phyloP scores from a whole-genome alignment of 169 alveolate genomes.

The Hepatocystis sp. region DNA sequence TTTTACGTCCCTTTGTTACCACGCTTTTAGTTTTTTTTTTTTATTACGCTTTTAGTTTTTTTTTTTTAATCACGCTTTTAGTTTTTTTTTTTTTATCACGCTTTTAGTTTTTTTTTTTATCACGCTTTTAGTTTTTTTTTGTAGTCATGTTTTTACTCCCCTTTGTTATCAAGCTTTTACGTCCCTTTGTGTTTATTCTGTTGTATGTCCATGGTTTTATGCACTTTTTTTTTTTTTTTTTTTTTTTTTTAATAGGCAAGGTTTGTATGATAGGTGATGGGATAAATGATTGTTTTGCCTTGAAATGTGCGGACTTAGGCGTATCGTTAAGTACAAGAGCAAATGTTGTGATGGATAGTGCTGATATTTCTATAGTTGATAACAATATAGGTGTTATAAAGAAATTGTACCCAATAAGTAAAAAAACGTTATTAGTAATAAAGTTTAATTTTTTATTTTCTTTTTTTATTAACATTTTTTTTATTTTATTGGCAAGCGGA shows the following conservation, averaged over 20 bases:
- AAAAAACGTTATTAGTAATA: conserved; percentile 56
- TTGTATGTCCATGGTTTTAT: not conserved
- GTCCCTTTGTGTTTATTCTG: not conserved
- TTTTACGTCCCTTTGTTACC: too few relatives aligned
- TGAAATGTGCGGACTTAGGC: conserved; percentile 68
- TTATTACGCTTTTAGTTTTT: too few relatives aligned
- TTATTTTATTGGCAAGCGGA: conserved; percentile 74
- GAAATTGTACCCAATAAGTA: conserved; percentile 61
- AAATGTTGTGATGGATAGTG: conserved; percentile 72
- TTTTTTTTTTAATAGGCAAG: conserved; percentile 38
- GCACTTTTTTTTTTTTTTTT: not conserved
- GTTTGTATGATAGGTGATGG: conserved; percentile 76
- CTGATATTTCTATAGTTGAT: conserved; percentile 72
- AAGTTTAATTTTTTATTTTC: conserved; percentile 68
- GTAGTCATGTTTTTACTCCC: too few relatives aligned
- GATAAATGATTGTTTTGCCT: conserved; percentile 70
- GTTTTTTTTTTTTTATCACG: too few relatives aligned
- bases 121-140: too few relatives aligned
- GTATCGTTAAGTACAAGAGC: conserved; percentile 61
- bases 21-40: too few relatives aligned
- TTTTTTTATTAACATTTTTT: conserved; percentile 56
- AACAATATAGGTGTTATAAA: conserved; percentile 55
- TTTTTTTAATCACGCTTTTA: too few relatives aligned
- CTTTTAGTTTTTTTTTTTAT: too few relatives aligned
- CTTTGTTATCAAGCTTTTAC: not conserved